Base-by-base conservation (phyloP, 805 yeast species). In the Spathaspora sp. region DNA sequence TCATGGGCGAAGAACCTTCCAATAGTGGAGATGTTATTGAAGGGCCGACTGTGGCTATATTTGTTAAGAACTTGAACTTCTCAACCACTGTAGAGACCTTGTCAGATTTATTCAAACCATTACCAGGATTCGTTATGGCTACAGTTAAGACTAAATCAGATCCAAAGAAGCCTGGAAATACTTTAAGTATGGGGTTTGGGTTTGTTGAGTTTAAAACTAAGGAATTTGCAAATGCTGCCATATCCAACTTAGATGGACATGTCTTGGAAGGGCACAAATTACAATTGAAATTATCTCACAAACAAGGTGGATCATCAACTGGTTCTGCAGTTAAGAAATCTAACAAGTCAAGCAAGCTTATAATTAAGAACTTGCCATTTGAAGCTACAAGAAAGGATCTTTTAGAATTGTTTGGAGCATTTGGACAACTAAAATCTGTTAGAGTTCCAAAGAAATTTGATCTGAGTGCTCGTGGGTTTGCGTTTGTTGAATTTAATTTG, bases 381-480 rank as follows among this genome's bases (percentile, higher is more conserved):
- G 99, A 94, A 72, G 92, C 97, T 18, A 80, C 94, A 2, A 84
- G 97, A 70, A 87, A 89, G 62, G 98, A 94, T 64, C 83, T 94
- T n/a, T 84, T 89, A 62, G 96, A 91, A 66, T 76, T 94, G 57
- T 92, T 94, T 71, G 91, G 94, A 52, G 86, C 98, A 1, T 94
- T 93, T 72, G 99, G 99, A 52, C 92, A 89, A 70, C 77, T 94
- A 63, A 89, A 92, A 62, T 88, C 97, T 2, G 97, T 92, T 43
- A 84, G 99, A 64, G 93, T 94, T 47, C 99, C 99, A 31, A 87
- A 88, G 81, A 94, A 94, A 68, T 92, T 93, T 74, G 96, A 94
- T 77, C 88, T 87, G 65, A 80, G 90, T 38, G 96, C 97, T 11
- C 84, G 99, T 66, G 99, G 99, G 66, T 94, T 94, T 76, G 99